These are phyloP conservation scores for Picochlorum sp. DNA, from an alignment of 139 green algal genomes.

Conservation along the genomic window DNA sequence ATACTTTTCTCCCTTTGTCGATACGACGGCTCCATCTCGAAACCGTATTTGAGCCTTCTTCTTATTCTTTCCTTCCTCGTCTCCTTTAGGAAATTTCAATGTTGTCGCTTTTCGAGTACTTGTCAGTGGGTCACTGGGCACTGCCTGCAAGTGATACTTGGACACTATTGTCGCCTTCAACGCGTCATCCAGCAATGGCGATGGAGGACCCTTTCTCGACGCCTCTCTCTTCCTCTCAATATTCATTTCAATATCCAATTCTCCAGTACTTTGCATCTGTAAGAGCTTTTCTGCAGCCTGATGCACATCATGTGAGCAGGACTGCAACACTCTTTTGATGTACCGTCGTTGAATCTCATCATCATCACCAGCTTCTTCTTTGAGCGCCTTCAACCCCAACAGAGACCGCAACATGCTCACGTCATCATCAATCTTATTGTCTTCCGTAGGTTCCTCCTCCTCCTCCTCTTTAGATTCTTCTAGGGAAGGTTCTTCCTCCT, in stretches of 20 bases:
- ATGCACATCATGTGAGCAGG: too few relatives aligned
- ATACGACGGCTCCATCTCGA: slow-evolving; percentile 45
- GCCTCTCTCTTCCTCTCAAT: neutral
- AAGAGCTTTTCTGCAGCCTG: neutral
- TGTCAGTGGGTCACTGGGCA: neutral
- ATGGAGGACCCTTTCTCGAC: neutral
- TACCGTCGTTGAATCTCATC: too few relatives aligned
- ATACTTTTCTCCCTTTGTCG: slow-evolving; percentile 57
- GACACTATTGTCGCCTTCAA: slow-evolving; percentile 3
- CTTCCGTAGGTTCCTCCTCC: too few relatives aligned
- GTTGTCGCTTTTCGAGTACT: neutral
- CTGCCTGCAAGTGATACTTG: slow-evolving; percentile 11
- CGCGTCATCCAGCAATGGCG: neutral
- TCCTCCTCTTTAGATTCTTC: too few relatives aligned
- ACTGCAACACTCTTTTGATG: too few relatives aligned
- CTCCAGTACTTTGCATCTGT: neutral
- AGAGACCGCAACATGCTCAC: too few relatives aligned
- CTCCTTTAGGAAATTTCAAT: neutral
- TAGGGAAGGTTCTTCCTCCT: neutral
- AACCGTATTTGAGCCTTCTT: slow-evolving; percentile 38
- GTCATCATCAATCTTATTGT: too few relatives aligned
- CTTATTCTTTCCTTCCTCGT: neutral
- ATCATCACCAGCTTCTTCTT: too few relatives aligned
- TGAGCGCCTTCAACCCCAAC: too few relatives aligned
- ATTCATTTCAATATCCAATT: neutral